These are phyloP conservation scores for Ensete glaucum DNA, from an alignment of 176 grass and related monocot species.

Conservation along the genomic window DNA sequence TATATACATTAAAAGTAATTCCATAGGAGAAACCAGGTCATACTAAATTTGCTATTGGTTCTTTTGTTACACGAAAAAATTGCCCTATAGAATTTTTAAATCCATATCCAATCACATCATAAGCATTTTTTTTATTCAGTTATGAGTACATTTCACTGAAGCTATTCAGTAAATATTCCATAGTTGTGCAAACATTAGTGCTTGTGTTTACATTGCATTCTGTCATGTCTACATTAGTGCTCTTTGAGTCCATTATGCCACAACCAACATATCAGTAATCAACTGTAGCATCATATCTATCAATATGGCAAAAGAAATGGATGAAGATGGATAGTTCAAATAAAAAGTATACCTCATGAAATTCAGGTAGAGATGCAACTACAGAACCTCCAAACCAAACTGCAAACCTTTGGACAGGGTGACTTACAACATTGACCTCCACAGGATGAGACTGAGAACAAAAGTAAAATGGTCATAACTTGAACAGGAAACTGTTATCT, in stretches of 20 bases:
- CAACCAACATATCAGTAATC: not conserved
- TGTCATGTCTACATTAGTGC: no score
- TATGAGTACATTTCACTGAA: no score
- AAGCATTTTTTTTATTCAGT: no score
- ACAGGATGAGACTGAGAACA: conserved; percentile 51
- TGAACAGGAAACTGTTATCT: not conserved
- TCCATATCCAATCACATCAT: no score
- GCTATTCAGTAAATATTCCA: no score
- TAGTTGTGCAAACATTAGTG: no score
- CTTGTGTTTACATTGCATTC: no score
- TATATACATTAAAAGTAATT: no score
- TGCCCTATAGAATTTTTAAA: no score
- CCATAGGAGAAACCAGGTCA: no score
- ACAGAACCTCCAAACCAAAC: conserved; percentile 98
- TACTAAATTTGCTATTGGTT: no score
- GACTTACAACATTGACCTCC: conserved; percentile 87
- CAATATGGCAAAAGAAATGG: not conserved
- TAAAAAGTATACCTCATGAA: conserved; percentile 47
- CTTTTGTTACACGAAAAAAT: no score
- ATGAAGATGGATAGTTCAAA: not conserved
- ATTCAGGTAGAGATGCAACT: conserved; percentile 91
- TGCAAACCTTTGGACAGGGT: conserved; percentile 86
- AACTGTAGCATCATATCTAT: not conserved
- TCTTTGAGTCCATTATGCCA: not conserved
- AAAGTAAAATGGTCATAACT: conserved; percentile 6